These are phyloP conservation scores for Penicillium sp. DNA, from an alignment of 2,329 filamentous ascomycete species.

Conservation along the genomic window DNA sequence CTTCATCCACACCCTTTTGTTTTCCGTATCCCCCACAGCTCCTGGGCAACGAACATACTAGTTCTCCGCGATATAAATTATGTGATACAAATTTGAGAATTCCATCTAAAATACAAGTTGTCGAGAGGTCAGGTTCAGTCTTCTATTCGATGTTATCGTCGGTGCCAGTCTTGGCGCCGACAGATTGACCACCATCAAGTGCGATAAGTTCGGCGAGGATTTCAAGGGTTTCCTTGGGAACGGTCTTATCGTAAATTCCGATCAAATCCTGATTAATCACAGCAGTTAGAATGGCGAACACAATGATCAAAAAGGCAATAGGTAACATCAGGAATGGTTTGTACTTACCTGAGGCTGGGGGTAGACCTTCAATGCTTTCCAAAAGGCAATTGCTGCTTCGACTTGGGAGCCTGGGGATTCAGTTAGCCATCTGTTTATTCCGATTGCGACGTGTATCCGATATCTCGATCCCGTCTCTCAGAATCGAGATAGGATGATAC, in stretches of 20 bases:
- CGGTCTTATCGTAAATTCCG: slow-evolving; percentile 96
- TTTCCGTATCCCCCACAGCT: not conserved
- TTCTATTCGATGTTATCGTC: slow-evolving; percentile 40
- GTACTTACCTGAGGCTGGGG: slow-evolving; percentile 62
- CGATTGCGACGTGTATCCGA: not conserved
- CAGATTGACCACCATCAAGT: slow-evolving; percentile 62
- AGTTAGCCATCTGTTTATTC: not conserved
- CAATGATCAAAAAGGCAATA: not conserved
- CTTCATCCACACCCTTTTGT: not conserved
- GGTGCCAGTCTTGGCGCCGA: slow-evolving; percentile 23
- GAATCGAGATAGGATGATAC: slow-evolving; percentile 2
- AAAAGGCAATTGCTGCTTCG: slow-evolving; percentile 91
- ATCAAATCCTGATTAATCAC: slow-evolving; percentile 65
- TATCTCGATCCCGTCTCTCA: not conserved
- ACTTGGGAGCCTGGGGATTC: slow-evolving; percentile 47
- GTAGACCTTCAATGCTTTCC: slow-evolving; percentile 98
- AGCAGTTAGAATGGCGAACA: not conserved
- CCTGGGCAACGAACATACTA: not conserved
- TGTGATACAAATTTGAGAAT: slow-evolving; percentile 10
- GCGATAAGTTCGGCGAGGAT: slow-evolving; percentile 98
- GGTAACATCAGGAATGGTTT: not conserved
- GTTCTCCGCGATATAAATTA: slow-evolving; percentile 6
- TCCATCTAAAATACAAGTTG: slow-evolving; percentile 14
- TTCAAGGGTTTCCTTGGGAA: slow-evolving; percentile 94
- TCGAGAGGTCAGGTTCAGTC: not conserved